A percentile compares a stretch with the other conserved stretches of the same genome.
These are phyloP conservation scores for Moesziomyces globuligerus DNA, from an alignment of 1,284 basidiomycete species.

Conservation along the genomic window DNA sequence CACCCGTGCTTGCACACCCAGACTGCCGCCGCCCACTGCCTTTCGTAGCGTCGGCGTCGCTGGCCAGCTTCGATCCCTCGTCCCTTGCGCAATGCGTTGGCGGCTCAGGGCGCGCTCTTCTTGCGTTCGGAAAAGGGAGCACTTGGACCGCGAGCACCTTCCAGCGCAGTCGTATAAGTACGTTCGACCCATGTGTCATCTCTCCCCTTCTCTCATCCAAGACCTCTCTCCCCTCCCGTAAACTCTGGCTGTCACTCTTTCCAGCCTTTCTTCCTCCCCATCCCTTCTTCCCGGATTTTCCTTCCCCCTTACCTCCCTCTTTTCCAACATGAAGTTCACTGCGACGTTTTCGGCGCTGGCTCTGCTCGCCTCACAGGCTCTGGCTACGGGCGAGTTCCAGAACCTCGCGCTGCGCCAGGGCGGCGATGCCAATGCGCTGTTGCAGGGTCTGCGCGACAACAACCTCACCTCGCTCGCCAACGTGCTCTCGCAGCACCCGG, in stretches of 20 bases:
- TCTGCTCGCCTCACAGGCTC: slow-evolving; percentile 13
- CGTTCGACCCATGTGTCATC: background rate
- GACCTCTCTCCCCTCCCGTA: slow-evolving; percentile 13
- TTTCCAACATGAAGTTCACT: slow-evolving; percentile 33
- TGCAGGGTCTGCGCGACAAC: slow-evolving; percentile 42
- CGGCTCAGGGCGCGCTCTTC: too few species aligned
- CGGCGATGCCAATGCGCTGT: slow-evolving; percentile 40
- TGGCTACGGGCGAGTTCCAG: slow-evolving; percentile 22
- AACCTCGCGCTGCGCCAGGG: slow-evolving; percentile 39
- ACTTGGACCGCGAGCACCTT: background rate
- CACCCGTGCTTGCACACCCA: background rate
- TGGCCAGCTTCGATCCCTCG: background rate
- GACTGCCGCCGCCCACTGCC: slow-evolving; percentile 5
- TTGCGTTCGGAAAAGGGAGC: background rate
- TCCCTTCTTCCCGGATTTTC: slow-evolving; percentile 3
- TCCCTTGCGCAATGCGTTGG: too few species aligned
- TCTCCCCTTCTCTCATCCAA: slow-evolving; percentile 3
- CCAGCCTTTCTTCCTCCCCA: slow-evolving; percentile 25
- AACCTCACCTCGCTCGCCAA: slow-evolving; percentile 48
- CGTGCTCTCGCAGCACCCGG: slow-evolving; percentile 33
- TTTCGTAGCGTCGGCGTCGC: background rate
- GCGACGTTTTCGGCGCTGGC: slow-evolving; percentile 16
- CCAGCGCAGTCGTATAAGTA: slow-evolving; percentile 19
- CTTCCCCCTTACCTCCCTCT: background rate
- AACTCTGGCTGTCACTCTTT: slow-evolving; percentile 39